Evolutionary conservation across 1,284 basidiomycete genomes (phyloP).

Genomic region (Coniferiporia sulphurascens): DNA sequence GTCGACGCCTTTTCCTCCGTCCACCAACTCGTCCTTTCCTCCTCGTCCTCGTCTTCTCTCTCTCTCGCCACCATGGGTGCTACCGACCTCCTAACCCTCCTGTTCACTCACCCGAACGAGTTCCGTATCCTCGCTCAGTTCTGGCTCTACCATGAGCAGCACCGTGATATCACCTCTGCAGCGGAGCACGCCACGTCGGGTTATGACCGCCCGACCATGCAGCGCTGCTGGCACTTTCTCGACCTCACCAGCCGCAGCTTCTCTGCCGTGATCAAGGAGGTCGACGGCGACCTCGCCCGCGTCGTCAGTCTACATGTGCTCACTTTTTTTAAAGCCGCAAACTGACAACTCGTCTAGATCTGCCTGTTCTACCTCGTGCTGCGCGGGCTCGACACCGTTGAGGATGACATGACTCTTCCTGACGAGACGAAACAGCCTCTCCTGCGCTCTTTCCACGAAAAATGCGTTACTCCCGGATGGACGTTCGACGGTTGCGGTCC

Average conservation of each 20-base stretch:
- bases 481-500: slow-evolving; percentile 81
- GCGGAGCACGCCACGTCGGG: slow-evolving; percentile 71
- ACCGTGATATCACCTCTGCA: slow-evolving; percentile 73
- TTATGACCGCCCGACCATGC: slow-evolving; percentile 84
- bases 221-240: slow-evolving; percentile 86
- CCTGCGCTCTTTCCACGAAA: slow-evolving; percentile 80
- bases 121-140: slow-evolving; percentile 77
- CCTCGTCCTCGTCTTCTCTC: background rate
- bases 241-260: slow-evolving; percentile 91
- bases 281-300: slow-evolving; percentile 91
- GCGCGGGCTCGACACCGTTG: slow-evolving; percentile 91
- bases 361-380: slow-evolving; percentile 96
- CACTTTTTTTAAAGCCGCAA: slow-evolving; percentile 1
- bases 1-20: background rate
- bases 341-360: slow-evolving; percentile 46
- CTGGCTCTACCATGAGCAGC: slow-evolving; percentile 72
- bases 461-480: slow-evolving; percentile 85
- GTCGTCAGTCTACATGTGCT: slow-evolving; percentile 55
- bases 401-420: slow-evolving; percentile 97
- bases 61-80: slow-evolving; percentile 28
- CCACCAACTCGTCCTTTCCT: background rate
- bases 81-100: slow-evolving; percentile 44
- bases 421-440: slow-evolving; percentile 85
- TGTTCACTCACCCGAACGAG: slow-evolving; percentile 73
- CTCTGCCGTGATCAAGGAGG: slow-evolving; percentile 91